Evolutionary conservation across 208 protist genomes (phyloP), one percentile per base, ranked within the genome.

Genomic region (Leishmania gerbilli): DNA sequence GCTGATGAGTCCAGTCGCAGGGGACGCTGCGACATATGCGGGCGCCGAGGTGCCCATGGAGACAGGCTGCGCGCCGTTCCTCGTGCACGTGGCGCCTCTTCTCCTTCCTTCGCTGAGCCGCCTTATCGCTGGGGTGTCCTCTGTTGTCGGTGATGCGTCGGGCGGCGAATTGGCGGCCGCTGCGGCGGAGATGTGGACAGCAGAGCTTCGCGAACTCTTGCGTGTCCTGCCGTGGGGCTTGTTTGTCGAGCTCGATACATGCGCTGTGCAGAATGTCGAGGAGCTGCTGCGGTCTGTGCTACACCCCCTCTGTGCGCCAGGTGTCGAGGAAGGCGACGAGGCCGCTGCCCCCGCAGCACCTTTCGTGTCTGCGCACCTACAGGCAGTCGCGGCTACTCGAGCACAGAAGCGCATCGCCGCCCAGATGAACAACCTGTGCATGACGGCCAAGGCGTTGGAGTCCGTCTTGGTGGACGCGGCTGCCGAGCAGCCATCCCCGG

Each of bases 181-280:
- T 34, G 74, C 71, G 53, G 74, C 79, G 24, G 72, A 74, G 27
- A 31, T 79, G 74, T 85, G 77, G 82, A 24, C 31, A 19, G 64
- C 60, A 27, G 82, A 85, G 56, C 55, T 85, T 49, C 82, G 69
- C 6, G 82, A 78, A 65, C 55, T 85, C 34, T 53, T 85, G 21
- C 77, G 72, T 24, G 77, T 85, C 11, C 31, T 85, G 37, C 82
- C 77, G 31, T 82, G 77, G 82, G 74, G 64, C 49, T 69, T 37
- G 2, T 76, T 85, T 65, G 77, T 79, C 13, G 42, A 79, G 40
- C 56, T 79, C 1, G 82, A 85, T 65, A 69, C 42, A 15, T 45
- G 51, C 45, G 56, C 19, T 9, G 7, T 76, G 40, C 60, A 62
- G 37, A 58, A 31, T 4, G 56, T 81, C 15, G 64, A 74, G 77